Base-by-base conservation (phyloP, 1,284 basidiomycete species). In the Moesziomyces sp. region DNA sequence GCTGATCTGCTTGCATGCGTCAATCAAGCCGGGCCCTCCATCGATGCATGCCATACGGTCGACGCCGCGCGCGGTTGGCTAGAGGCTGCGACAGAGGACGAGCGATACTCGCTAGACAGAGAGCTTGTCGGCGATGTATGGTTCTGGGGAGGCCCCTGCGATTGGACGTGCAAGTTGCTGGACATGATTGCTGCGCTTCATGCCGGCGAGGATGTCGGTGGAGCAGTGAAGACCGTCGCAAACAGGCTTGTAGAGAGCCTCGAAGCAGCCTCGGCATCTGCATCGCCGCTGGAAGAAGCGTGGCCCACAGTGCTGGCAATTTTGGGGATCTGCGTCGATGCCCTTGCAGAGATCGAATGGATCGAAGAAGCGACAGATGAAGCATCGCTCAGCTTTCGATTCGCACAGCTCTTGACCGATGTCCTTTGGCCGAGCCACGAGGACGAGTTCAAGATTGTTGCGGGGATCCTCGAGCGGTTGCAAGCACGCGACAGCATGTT, bases 1-100 rank as follows among this genome's bases (percentile, higher is more conserved):
- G 26, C 34, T n/a, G 30, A 23, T 14, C 2, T 11, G 5, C 1
- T 23, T 8, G 30, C 7, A 18, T n/a, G 23, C 4, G 14, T 38
- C 30, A 34, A 34, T 19, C 38, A 38, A 62, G 66, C 54, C 13
- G 52, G 52, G 24, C 14, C 14, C 8, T 16, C 47, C 14, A 55
- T 58, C 26, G 60, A 69, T 40, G 60, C 66, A 19, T 56, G 57
- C 21, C 48, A 59, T 18, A 69, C 66, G 13, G 52, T 69, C 49
- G 66, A 69, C 40, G 23, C 38, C 26, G 44, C 30, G 35, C 66
- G 66, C 26, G 2, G 30, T 9, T 59, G 52, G 56, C 49, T 63
- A 30, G 66, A 63, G 46, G 21, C 24, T 1, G 44, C 60, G 6
- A 34, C 56, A 7, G 47, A 35, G 1, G 34, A 35, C 9, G 24